Evolutionary conservation across 805 yeast species (phyloP), one percentile per base, ranked within the genome.

Genomic region (Lachancea nothofagi): DNA sequence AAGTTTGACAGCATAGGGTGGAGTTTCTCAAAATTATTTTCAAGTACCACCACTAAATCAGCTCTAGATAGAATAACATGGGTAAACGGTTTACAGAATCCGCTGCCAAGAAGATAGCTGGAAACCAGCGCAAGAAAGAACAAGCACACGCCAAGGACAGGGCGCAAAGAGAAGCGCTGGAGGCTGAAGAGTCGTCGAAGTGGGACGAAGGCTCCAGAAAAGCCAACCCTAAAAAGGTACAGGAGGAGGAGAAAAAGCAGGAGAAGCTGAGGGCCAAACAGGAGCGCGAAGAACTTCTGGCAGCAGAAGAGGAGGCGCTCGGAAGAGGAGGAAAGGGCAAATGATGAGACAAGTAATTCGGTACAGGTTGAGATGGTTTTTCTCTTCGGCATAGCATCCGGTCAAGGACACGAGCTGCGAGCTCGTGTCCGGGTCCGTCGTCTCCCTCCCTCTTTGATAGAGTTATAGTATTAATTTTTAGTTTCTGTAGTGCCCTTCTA

Each of bases 41-140:
- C n/a, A n/a, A n/a, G n/a, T n/a, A n/a, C n/a, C n/a, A n/a, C n/a
- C n/a, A n/a, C n/a, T n/a, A n/a, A n/a, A n/a, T n/a, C n/a, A n/a
- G n/a, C n/a, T n/a, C n/a, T n/a, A n/a, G n/a, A n/a, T n/a, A n/a
- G n/a, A n/a, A n/a, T 7, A 15, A 18, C 8, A 62, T 62, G 66
- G 66, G 66, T 43, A 62, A 62, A 43, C 54, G 65, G 43, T 61
- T 60, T 46, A 43, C 53, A 23, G 65, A 62, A 40, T 54, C 62
- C 32, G 64, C 63, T 13, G 54, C 51, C 2, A 62, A 61, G 50
- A 61, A 62, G 38, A 52, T 51, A n/a, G 65, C 56, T 25, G 66
- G 66, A 17, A 47, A 45, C 40, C 60, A 57, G 24, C 58, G 61
- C 43, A 62, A 62, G 43, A 48, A 51, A 32, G 59, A 59, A 13